These are phyloP conservation scores for Populus deltoides DNA, from an alignment of 345 rosid species.

Conservation along the genomic window DNA sequence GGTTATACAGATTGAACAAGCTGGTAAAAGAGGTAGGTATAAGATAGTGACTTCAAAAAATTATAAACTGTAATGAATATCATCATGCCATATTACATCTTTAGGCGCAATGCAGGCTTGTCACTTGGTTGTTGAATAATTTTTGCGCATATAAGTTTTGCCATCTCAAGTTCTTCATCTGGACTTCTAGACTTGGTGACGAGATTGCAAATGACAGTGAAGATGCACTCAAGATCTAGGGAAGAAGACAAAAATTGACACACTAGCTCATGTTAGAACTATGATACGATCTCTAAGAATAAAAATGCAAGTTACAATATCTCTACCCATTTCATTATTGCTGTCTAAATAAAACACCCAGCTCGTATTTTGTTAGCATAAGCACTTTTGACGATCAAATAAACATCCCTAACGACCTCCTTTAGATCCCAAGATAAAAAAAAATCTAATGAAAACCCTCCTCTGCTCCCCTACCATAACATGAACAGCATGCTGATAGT, in stretches of 20 bases:
- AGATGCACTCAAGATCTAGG: slow-evolving; percentile 92
- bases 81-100: slow-evolving; percentile 53
- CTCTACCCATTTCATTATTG: not conserved
- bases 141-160: slow-evolving; percentile 68
- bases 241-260: not conserved
- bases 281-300: not conserved
- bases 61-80: slow-evolving; percentile 1
- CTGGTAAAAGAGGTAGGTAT: slow-evolving; percentile 42
- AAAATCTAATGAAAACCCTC: not conserved
- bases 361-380: not conserved
- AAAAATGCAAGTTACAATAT: not conserved
- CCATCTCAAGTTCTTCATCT: slow-evolving; percentile 73
- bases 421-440: no score
- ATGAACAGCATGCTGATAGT: not conserved
- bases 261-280: not conserved
- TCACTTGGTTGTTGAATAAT: slow-evolving; percentile 77
- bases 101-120: slow-evolving; percentile 80
- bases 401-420: not conserved
- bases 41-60: slow-evolving; percentile 12
- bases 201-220: slow-evolving; percentile 88
- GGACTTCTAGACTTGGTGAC: slow-evolving; percentile 57
- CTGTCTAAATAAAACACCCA: not conserved
- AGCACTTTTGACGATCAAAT: not conserved
- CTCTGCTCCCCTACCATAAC: not conserved
- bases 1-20: slow-evolving; percentile 90